These are phyloP conservation scores for Gossypium rotundifolium DNA, from an alignment of 345 rosid species.

Conservation along the genomic window DNA sequence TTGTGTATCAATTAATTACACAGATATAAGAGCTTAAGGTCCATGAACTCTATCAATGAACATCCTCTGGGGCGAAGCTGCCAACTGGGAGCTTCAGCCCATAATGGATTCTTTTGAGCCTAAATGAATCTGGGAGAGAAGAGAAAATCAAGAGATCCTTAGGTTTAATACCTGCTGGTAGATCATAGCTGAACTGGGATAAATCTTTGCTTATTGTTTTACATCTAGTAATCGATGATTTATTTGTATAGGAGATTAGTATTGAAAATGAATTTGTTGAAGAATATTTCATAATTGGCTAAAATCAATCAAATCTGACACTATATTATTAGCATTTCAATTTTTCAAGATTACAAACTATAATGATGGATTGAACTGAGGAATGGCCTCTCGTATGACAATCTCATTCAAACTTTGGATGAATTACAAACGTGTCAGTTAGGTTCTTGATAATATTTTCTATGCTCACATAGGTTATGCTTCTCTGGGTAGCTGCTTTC, in stretches of 20 bases:
- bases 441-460: background rate
- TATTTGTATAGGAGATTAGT: background rate
- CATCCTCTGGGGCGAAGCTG: background rate
- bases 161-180: background rate
- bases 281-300: background rate
- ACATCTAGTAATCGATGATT: background rate
- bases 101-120: background rate
- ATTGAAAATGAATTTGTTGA: background rate
- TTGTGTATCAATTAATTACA: background rate
- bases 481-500: constrained; percentile 88
- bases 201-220: background rate
- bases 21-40: background rate
- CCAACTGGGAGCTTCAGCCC: background rate
- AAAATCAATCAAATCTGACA: background rate
- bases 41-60: background rate
- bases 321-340: background rate
- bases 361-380: background rate
- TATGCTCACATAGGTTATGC: constrained; percentile 72
- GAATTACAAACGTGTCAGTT: background rate
- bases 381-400: background rate
- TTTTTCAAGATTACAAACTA: background rate
- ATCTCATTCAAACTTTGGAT: background rate
- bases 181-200: background rate
- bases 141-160: background rate
- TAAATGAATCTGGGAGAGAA: background rate